These are phyloP conservation scores for Reutealis trisperma DNA, from an alignment of 345 rosid genomes.

Conservation along the genomic window DNA sequence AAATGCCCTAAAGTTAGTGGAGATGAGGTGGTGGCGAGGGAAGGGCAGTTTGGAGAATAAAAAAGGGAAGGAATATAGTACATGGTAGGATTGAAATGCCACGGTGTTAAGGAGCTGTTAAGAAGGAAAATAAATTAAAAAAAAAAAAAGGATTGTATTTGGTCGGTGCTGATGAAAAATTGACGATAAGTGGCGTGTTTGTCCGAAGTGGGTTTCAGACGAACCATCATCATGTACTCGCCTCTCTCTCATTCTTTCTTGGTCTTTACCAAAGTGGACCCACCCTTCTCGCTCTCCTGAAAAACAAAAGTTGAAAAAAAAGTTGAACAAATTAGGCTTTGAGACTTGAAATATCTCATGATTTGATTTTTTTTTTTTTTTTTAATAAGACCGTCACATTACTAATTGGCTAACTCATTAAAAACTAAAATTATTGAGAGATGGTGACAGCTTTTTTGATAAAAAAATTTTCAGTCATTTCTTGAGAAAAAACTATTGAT, in stretches of 20 bases:
- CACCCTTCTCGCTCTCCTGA: background rate
- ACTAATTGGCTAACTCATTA: no score
- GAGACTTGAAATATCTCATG: no score
- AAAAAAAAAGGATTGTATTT: background rate
- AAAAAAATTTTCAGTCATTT: no score
- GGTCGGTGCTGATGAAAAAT: slow-evolving; percentile 5
- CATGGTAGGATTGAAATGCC: slow-evolving; percentile 25
- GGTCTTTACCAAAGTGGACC: background rate
- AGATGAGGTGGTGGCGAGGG: rapidly evolving
- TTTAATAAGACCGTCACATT: no score
- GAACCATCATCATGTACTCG: background rate
- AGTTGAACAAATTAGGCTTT: no score
- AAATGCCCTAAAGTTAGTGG: background rate
- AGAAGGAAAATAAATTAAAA: background rate
- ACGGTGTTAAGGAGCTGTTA: slow-evolving; percentile 30
- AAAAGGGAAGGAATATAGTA: background rate
- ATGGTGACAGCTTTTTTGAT: no score
- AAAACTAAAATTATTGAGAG: no score
- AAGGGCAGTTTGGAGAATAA: slow-evolving; percentile 31
- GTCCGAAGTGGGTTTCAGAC: slow-evolving; percentile 38
- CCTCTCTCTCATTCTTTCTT: background rate
- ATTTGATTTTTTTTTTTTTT: no score
- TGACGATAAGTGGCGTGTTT: slow-evolving; percentile 33
- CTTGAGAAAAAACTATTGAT: no score
- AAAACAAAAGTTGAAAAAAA: no score